Conservation (phyloP, 306 rosid genomes). For the Trichosanthes cucumerina region DNA sequence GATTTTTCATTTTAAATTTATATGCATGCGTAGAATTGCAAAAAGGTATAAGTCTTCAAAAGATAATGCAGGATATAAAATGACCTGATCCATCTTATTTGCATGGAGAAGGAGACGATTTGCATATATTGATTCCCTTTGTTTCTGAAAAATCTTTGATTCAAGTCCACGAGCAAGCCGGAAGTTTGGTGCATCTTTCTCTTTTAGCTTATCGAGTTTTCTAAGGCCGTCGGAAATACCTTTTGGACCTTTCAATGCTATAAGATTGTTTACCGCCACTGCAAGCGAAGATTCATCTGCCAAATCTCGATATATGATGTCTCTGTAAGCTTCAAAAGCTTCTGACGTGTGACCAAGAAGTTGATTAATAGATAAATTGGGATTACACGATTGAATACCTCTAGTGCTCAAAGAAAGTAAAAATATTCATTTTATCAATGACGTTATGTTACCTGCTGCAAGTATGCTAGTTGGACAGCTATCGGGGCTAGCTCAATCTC, state of each 20-base stretch:
- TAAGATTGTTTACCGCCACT: conserved; percentile 85
- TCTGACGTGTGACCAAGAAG: conserved; percentile 71
- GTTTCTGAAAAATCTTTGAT: conserved; percentile 60
- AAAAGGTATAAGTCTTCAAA: neutral
- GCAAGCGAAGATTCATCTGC: conserved; percentile 83
- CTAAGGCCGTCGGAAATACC: conserved; percentile 87
- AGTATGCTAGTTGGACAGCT: conserved; percentile 90
- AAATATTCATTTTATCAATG: neutral
- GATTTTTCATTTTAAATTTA: neutral
- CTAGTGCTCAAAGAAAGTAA: conserved; percentile 8
- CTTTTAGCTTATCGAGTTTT: conserved; percentile 85
- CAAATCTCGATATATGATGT: conserved; percentile 56
- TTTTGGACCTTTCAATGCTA: conserved; percentile 72
- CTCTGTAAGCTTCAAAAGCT: conserved; percentile 55
- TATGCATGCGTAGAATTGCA: neutral
- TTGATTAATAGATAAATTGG: conserved; percentile 35
- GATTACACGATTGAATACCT: conserved; percentile 15
- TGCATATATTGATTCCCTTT: conserved; percentile 66
- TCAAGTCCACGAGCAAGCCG: conserved; percentile 63
- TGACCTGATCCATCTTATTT: conserved; percentile 84
- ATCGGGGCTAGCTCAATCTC: conserved; percentile 86
- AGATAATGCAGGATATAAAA: conserved; percentile 4
- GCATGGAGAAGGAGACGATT: conserved; percentile 89
- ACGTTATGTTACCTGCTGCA: conserved; percentile 54
- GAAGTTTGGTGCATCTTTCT: conserved; percentile 61